These are phyloP conservation scores for Pythium dissimile DNA, from an alignment of 352 stramenopile genomes.

Conservation along the genomic window DNA sequence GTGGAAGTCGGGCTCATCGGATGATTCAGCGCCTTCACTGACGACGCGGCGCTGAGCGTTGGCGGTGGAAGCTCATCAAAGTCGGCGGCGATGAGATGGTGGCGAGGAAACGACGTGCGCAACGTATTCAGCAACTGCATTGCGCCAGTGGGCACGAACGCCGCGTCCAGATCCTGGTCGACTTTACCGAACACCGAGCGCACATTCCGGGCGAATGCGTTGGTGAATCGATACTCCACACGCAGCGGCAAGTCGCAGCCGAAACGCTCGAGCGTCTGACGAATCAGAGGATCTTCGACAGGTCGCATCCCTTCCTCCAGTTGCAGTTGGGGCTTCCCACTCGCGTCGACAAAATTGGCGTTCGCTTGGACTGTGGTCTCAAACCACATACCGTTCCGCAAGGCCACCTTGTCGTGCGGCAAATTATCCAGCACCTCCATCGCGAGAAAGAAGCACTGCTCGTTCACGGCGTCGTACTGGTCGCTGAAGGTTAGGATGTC, in stretches of 20 bases:
- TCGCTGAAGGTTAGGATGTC: conserved; percentile 79
- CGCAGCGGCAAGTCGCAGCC: conserved; percentile 68
- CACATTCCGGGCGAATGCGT: conserved; percentile 44
- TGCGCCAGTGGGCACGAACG: conserved; percentile 86
- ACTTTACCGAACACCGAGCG: conserved; percentile 49
- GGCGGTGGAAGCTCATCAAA: conserved; percentile 85
- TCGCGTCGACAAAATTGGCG: conserved; percentile 1
- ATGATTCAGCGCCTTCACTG: conserved; percentile 56
- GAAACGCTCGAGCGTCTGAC: conserved; percentile 67
- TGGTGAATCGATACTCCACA: conserved; percentile 61
- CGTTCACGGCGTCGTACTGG: conserved; percentile 40
- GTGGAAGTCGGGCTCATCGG: conserved; percentile 64
- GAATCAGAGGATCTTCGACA: conserved; percentile 67
- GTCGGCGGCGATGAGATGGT: conserved; percentile 86
- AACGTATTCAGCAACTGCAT: conserved; percentile 88
- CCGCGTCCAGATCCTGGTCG: conserved; percentile 47
- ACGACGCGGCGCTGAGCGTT: conserved; percentile 44
- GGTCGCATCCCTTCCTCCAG: conserved; percentile 50
- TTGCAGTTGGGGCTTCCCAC: background rate
- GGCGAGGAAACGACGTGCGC: conserved; percentile 66
- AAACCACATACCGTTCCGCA: conserved; percentile 75
- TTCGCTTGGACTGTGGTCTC: conserved; percentile 57
- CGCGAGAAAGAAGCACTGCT: conserved; percentile 75
- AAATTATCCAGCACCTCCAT: conserved; percentile 92
- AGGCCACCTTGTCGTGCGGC: conserved; percentile 86